Conservation (phyloP, 2,329 filamentous ascomycete genomes). For the Neofusicoccum parvum region DNA sequence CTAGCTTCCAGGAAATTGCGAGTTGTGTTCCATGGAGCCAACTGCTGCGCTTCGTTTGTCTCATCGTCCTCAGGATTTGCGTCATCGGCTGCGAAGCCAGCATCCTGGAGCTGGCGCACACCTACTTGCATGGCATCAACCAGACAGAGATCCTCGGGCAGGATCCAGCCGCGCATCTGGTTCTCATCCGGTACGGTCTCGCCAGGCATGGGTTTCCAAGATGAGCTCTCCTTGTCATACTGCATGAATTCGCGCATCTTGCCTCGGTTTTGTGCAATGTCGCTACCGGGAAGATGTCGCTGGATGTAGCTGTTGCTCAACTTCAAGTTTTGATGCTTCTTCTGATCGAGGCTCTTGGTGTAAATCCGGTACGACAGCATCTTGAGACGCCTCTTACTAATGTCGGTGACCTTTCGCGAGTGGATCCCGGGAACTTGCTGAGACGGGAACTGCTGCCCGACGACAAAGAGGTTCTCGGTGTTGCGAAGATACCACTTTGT, state of each 20-base stretch:
- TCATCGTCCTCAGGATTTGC: slow-evolving; percentile 65
- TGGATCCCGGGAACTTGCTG: slow-evolving; percentile 92
- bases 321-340: slow-evolving; percentile 66
- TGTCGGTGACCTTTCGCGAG: slow-evolving; percentile 91
- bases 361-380: slow-evolving; percentile 94
- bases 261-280: slow-evolving; percentile 91
- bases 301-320: slow-evolving; percentile 68
- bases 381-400: slow-evolving; percentile 94
- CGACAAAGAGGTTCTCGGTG: slow-evolving; percentile 86
- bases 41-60: slow-evolving; percentile 74
- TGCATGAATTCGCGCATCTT: slow-evolving; percentile 96
- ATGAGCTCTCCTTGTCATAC: slow-evolving; percentile 84
- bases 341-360: slow-evolving; percentile 69
- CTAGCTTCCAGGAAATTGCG: slow-evolving; percentile 96
- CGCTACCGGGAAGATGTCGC: slow-evolving; percentile 85
- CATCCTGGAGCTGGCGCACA: slow-evolving; percentile 84
- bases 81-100: slow-evolving; percentile 74
- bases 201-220: slow-evolving; percentile 72
- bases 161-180: slow-evolving; percentile 82
- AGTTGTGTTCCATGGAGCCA: slow-evolving; percentile 94
- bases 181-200: slow-evolving; percentile 80
- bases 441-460: slow-evolving; percentile 90
- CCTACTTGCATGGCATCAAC: slow-evolving; percentile 97
- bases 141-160: slow-evolving; percentile 91
- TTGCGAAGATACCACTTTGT: slow-evolving; percentile 81